Base-by-base conservation (phyloP, 352 stramenopile genomes). In the Phytophthora pistaciae region DNA sequence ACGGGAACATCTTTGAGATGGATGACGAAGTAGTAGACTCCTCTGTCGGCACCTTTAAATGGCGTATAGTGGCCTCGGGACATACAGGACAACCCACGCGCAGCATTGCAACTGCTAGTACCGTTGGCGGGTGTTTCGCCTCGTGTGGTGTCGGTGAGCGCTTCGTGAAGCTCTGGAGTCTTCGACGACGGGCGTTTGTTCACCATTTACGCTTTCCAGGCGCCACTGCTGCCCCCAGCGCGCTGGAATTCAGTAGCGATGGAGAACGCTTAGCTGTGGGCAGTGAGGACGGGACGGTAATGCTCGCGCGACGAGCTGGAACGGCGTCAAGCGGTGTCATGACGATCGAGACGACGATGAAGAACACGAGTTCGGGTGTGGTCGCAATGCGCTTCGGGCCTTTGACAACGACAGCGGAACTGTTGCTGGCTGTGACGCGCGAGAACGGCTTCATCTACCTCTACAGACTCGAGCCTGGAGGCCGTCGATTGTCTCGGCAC, bases 371-470 rank as follows among this genome's bases (percentile, higher is more conserved):
- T 11, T 76, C 78, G n/a, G 53, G 52, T 0, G 72, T 91, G 7
- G 55, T 65, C 5, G 72, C 65, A 8, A 59, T 93, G 64, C 84
- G 77, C 0, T 95, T 92, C 50, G 29, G 78, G 62, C 16, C 71
- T 73, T 14, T 75, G 72, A 44, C 66, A 44, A 56, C 66, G 72
- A 44, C 66, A 44, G 54, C 66, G 1, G 71, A 72, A 1, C 52
- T 49, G 6, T 56, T 75, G 18, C 61, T 95, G 5, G 86, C 83
- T 0, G 87, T 87, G 9, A 71, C 80, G 1, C 81, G 88, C 20
- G 74, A 75, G 1, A 93, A 93, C 33, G 87, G 87, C 1, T 61
- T 93, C 11, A 76, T 93, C 27, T 95, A 94, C 64, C 54, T 95
- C 2, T 95, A 95, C 66, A 79, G 53, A 38, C 50, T 95, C 13